phyloP scores from a whole-genome alignment of 2,329 filamentous ascomycete genomes.

The Myrmaecium sp. region DNA sequence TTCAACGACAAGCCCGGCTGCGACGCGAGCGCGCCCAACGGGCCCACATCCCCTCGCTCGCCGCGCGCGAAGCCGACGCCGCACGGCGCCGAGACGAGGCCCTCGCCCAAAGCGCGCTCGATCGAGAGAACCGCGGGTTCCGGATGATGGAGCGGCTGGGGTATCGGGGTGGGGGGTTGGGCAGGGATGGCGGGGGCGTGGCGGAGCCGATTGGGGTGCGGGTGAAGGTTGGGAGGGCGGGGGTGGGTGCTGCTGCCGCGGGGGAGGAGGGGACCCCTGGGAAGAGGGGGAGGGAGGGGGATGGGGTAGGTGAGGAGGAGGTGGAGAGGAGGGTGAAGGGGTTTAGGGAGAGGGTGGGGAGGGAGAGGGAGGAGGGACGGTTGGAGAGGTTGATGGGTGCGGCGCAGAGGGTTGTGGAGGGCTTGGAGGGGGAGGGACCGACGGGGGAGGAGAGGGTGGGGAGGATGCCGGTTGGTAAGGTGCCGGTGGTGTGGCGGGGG shows the following conservation, averaged over 20 bases:
- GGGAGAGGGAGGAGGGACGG: constrained; percentile 18
- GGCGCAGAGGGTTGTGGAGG: constrained; percentile 70
- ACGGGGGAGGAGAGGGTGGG: constrained; percentile 10
- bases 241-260: constrained; percentile 70
- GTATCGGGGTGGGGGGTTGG: constrained; percentile 58
- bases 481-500: constrained; percentile 67
- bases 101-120: constrained; percentile 50
- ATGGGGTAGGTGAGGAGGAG: constrained; percentile 18
- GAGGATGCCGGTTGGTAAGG: constrained; percentile 41
- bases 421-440: constrained; percentile 44
- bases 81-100: constrained; percentile 56
- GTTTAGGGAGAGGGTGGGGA: constrained; percentile 16
- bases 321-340: constrained; percentile 16
- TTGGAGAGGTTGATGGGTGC: constrained; percentile 53
- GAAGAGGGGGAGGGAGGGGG: constrained; percentile 54
- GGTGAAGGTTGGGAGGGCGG: constrained; percentile 63
- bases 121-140: constrained; percentile 60
- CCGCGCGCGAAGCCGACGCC: constrained; percentile 63
- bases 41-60: background rate
- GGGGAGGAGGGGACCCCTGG: no score
- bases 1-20: constrained; percentile 39
- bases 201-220: constrained; percentile 61
- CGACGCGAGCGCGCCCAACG: constrained; percentile 29
- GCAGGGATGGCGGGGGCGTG: constrained; percentile 37
- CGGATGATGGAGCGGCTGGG: constrained; percentile 97